Conservation (phyloP, 257 asterid genomes). For the Oldenlandia corymbosa region DNA sequence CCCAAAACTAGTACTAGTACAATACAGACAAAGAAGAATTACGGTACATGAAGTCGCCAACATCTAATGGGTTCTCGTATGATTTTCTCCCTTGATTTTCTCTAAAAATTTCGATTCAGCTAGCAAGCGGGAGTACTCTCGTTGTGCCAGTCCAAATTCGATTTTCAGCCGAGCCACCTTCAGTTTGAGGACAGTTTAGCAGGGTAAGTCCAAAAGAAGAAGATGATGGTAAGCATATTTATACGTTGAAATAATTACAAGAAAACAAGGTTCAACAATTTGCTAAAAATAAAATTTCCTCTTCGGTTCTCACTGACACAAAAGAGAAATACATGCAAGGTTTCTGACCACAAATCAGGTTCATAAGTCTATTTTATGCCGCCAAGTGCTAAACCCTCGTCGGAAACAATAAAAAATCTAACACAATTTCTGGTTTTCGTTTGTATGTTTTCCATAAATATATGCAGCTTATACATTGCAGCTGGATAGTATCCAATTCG, state of each 20-base stretch:
- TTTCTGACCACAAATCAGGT: too few species aligned
- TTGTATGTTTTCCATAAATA: not conserved
- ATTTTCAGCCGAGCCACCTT: conserved; percentile 17
- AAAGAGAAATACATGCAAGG: too few species aligned
- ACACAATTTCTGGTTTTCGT: not conserved
- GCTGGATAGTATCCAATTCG: not conserved
- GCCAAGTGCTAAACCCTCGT: not conserved
- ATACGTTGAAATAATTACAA: not conserved
- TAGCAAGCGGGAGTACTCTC: conserved; percentile 18
- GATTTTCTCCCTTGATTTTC: conserved; percentile 10
- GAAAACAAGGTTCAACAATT: not conserved
- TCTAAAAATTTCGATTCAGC: conserved; percentile 15
- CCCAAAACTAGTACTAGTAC: too few species aligned
- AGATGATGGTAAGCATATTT: not conserved
- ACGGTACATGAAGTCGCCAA: too few species aligned
- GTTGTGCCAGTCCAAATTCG: conserved; percentile 13
- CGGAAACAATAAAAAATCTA: not conserved
- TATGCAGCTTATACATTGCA: not conserved
- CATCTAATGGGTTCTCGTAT: not conserved
- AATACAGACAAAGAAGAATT: too few species aligned
- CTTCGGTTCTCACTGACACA: too few species aligned
- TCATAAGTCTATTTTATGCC: not conserved
- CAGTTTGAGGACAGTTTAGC: not conserved
- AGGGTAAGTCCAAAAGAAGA: not conserved
- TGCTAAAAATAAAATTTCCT: not conserved